These are phyloP conservation scores for Leishmania amazonensis DNA, from an alignment of 208 protist species.

Conservation along the genomic window DNA sequence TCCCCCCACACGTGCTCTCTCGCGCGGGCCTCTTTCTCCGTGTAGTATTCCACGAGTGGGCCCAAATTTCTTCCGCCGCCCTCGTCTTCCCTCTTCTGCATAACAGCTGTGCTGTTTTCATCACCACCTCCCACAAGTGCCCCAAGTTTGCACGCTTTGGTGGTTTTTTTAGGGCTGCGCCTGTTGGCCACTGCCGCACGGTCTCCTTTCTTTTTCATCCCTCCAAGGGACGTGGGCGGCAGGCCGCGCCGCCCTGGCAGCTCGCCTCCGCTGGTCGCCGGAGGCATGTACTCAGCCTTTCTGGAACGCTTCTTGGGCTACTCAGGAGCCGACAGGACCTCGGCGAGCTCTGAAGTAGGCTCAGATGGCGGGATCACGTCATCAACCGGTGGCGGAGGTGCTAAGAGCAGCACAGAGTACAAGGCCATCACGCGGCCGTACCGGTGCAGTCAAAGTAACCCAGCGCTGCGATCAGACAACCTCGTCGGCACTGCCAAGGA, in stretches of 20 bases:
- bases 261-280: neutral
- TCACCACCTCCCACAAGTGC: neutral
- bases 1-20: neutral
- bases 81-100: neutral
- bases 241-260: neutral
- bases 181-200: neutral
- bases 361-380: neutral
- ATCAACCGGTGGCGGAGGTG: neutral
- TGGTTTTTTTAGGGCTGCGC: neutral
- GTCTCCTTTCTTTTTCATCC: neutral
- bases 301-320: conserved; percentile 24
- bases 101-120: too few species aligned
- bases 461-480: neutral
- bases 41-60: neutral
- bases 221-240: neutral
- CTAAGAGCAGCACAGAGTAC: conserved; percentile 21
- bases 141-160: neutral
- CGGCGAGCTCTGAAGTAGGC: neutral
- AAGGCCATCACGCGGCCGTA: conserved; percentile 28
- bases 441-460: conserved; percentile 30
- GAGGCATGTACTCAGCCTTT: conserved; percentile 23
- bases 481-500: neutral
- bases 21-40: neutral
- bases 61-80: neutral
- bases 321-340: neutral